Evolutionary conservation across 805 yeast species (phyloP).

Genomic region (Spathaspora sp.): DNA sequence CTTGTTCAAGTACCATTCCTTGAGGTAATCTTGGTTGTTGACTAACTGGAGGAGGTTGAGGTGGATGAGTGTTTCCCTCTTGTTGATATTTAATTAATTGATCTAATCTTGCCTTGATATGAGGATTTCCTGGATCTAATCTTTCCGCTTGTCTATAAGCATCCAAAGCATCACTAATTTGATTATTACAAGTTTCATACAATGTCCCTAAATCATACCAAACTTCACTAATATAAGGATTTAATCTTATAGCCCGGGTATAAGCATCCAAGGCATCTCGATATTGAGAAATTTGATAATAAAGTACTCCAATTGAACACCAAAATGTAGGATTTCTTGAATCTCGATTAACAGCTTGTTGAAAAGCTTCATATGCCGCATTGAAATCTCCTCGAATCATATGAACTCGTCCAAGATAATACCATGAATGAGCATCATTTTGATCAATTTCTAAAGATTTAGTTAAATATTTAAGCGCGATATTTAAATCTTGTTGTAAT

Average conservation of each 20-base stretch:
- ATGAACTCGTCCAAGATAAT: constrained; percentile 92
- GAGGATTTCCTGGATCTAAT: constrained; percentile 90
- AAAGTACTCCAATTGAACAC: constrained; percentile 93
- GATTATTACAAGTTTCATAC: constrained; percentile 96
- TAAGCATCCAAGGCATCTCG: constrained; percentile 97
- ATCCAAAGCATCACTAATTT: constrained; percentile 89
- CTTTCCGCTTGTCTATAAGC: constrained; percentile 97
- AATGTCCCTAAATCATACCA: constrained; percentile 98
- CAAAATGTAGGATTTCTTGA: constrained; percentile 97
- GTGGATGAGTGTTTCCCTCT: constrained; percentile 61
- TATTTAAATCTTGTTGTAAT: constrained; percentile 72
- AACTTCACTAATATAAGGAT: constrained; percentile 94
- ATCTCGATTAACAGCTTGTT: constrained; percentile 96
- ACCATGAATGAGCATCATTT: constrained; percentile 95
- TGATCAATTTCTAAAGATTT: constrained; percentile 88
- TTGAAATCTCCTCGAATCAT: constrained; percentile 95
- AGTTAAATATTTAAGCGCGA: constrained; percentile 75
- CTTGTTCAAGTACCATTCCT: constrained; percentile 57
- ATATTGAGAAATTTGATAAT: constrained; percentile 94
- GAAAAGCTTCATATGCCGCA: constrained; percentile 97
- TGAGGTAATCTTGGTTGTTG: constrained; percentile 63
- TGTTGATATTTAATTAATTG: constrained; percentile 73
- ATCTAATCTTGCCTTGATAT: constrained; percentile 88
- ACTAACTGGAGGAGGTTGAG: constrained; percentile 64
- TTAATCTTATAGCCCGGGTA: constrained; percentile 91